Evolutionary conservation across 2,329 filamentous ascomycete genomes (phyloP).

Genomic region (Nectriaceae sp.): DNA sequence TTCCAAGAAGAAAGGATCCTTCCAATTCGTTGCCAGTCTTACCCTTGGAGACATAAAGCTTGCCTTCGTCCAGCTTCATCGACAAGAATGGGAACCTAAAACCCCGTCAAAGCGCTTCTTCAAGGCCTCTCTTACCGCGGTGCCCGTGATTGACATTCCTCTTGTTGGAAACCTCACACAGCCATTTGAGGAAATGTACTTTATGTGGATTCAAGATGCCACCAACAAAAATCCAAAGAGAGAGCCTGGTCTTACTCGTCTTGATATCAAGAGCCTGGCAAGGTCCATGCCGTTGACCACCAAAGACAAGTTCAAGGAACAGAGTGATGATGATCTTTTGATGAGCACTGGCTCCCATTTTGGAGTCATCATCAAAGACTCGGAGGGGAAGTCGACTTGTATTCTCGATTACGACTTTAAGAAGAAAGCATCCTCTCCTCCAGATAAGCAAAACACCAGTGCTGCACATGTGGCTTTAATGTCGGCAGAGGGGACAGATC

Average conservation of each 20-base stretch:
- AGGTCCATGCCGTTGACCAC: not conserved
- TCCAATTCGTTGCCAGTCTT: constrained; percentile 16
- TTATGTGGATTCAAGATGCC: constrained; percentile 34
- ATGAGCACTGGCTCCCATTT: constrained; percentile 28
- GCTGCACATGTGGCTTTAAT: not conserved
- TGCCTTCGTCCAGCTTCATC: constrained; percentile 15
- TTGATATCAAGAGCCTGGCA: not conserved
- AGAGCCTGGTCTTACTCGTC: not conserved
- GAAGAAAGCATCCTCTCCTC: constrained; percentile 4
- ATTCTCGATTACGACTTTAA: constrained; percentile 30
- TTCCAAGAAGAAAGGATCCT: constrained; percentile 9
- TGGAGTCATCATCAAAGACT: constrained; percentile 20
- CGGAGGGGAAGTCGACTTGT: constrained; percentile 3
- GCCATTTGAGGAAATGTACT: constrained; percentile 38
- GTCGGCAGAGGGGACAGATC: not conserved
- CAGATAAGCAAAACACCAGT: not conserved
- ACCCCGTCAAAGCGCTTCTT: constrained; percentile 21
- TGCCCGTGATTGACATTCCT: constrained; percentile 20
- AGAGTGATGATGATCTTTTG: constrained; percentile 14
- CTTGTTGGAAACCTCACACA: constrained; percentile 33
- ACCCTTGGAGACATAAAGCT: constrained; percentile 10
- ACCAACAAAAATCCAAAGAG: not conserved
- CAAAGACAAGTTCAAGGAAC: constrained; percentile 14
- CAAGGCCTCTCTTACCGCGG: constrained; percentile 5
- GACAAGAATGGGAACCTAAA: constrained; percentile 4